These are phyloP conservation scores for Lipomyces japonicus DNA, from an alignment of 805 yeast species.

Conservation along the genomic window DNA sequence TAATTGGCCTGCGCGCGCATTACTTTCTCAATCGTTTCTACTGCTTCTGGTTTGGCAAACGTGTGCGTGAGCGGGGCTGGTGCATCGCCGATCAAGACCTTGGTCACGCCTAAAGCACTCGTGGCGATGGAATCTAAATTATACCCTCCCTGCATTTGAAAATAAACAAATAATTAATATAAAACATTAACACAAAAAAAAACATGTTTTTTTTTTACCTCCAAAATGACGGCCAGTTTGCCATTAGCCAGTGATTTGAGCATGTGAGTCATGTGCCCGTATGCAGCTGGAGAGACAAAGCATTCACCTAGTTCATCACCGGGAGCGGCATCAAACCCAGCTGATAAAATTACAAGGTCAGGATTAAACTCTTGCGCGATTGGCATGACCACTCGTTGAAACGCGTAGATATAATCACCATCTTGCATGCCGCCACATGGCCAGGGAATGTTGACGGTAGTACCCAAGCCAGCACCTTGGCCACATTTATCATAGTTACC, in stretches of 20 bases:
- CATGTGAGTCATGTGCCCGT: constrained; percentile 93
- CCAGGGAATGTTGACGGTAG: constrained; percentile 87
- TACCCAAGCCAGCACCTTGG: constrained; percentile 78
- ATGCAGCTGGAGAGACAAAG: constrained; percentile 91
- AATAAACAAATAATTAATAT: not conserved
- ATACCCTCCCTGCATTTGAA: constrained; percentile 69
- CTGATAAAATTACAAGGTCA: constrained; percentile 84
- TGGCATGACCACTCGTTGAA: constrained; percentile 80
- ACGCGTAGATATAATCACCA: constrained; percentile 92
- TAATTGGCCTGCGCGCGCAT: constrained; percentile 73
- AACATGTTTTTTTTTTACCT: constrained; percentile 34
- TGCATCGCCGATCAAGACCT: constrained; percentile 89
- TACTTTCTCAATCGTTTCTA: constrained; percentile 78
- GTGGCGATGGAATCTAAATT: constrained; percentile 85
- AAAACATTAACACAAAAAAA: not conserved
- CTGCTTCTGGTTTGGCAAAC: constrained; percentile 70
- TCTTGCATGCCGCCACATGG: constrained; percentile 86
- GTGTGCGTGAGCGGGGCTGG: constrained; percentile 68
- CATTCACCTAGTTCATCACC: constrained; percentile 97
- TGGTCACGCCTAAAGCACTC: constrained; percentile 88
- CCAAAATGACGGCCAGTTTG: constrained; percentile 80
- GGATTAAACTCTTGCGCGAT: constrained; percentile 85
- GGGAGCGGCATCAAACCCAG: constrained; percentile 98
- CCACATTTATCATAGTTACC: constrained; percentile 83
- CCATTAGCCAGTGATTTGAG: constrained; percentile 85